These are phyloP conservation scores for Obelidium mucronatum DNA, from an alignment of 192 early-diverging fungal species.

Conservation along the genomic window DNA sequence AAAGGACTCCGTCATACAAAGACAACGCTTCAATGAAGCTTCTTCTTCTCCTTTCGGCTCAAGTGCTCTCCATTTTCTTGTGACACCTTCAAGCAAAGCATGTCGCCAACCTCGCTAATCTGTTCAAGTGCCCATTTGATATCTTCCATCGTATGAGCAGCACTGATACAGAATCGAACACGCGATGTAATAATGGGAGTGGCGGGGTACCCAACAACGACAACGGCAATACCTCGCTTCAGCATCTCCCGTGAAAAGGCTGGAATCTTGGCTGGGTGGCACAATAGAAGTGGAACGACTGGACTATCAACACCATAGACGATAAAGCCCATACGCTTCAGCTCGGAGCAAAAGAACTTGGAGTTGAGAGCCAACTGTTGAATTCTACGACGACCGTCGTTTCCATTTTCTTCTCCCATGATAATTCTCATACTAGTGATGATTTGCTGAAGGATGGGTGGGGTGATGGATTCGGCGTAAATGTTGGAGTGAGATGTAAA, in stretches of 20 bases:
- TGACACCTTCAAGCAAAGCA: constrained; percentile 35
- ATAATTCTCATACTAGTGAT: constrained; percentile 90
- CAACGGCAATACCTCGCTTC: constrained; percentile 88
- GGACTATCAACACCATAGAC: constrained; percentile 92
- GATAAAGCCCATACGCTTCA: constrained; percentile 92
- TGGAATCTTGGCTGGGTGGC: constrained; percentile 95
- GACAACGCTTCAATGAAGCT: not conserved
- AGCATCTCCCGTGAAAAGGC: constrained; percentile 95
- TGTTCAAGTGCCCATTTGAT: constrained; percentile 61
- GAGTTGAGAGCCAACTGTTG: constrained; percentile 88
- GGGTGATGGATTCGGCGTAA: constrained; percentile 91
- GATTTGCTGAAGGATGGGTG: constrained; percentile 89
- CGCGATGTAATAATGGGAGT: constrained; percentile 96
- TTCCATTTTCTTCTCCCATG: constrained; percentile 88
- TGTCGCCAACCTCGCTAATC: constrained; percentile 61
- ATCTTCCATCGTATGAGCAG: constrained; percentile 94
- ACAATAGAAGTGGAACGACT: constrained; percentile 89
- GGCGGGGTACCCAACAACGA: constrained; percentile 97
- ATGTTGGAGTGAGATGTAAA: constrained; percentile 80
- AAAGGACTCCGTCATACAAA: not conserved
- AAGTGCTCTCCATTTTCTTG: constrained; percentile 22
- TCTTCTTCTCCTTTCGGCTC: constrained; percentile 13
- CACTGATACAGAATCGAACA: constrained; percentile 93
- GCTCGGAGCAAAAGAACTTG: constrained; percentile 79
- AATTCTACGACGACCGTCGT: constrained; percentile 81